phyloP scores from a whole-genome alignment of 257 asterid genomes.

The Solanum raphanifolium region DNA sequence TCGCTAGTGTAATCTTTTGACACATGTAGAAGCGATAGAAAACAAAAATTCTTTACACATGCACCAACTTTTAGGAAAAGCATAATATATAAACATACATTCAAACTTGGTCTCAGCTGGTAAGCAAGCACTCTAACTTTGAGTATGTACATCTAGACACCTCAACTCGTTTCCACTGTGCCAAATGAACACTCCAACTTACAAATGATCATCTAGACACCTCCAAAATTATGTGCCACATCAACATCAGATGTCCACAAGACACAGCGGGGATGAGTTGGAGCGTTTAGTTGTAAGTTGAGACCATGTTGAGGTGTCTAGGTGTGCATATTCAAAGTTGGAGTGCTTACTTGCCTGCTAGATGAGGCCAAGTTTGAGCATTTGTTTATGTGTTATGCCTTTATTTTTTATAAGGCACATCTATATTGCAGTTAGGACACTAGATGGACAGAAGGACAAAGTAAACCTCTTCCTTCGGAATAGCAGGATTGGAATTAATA shows the following conservation, averaged over 20 bases:
- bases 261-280: neutral
- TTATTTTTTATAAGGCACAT: neutral
- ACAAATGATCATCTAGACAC: neutral
- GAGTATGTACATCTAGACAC: neutral
- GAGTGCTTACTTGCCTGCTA: neutral
- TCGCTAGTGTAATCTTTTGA: neutral
- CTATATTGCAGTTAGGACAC: neutral
- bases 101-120: neutral
- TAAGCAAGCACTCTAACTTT: neutral
- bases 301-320: neutral
- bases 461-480: conserved; percentile 37
- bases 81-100: neutral
- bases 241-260: neutral
- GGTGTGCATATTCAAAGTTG: neutral
- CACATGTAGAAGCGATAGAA: neutral
- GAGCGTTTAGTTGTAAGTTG: neutral
- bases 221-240: neutral
- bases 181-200: neutral
- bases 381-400: neutral
- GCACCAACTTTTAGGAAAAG: neutral
- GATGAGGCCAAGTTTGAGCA: neutral
- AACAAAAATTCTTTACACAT: neutral
- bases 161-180: neutral
- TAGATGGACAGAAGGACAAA: neutral
- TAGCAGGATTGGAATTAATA: conserved; percentile 16